Evolutionary conservation across 2,329 filamentous ascomycete species (phyloP).

Genomic region (Massarina eburnea): DNA sequence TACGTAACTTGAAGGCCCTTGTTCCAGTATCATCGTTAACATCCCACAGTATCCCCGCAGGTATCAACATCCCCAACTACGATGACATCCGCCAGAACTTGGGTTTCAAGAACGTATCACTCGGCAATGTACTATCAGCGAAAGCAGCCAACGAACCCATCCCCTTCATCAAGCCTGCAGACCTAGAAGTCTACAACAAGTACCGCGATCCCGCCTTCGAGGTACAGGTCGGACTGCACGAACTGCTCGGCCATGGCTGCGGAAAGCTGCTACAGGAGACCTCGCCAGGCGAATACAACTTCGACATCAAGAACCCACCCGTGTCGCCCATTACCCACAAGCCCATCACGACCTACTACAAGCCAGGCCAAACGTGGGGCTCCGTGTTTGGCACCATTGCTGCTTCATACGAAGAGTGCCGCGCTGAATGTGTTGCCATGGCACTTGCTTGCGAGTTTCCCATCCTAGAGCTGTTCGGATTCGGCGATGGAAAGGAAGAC

Average conservation of each 20-base stretch:
- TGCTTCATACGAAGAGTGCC: slow-evolving; percentile 90
- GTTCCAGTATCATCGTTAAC: slow-evolving; percentile 4
- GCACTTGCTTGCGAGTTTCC: slow-evolving; percentile 83
- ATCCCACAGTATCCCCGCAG: slow-evolving; percentile 55
- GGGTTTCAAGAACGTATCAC: slow-evolving; percentile 90
- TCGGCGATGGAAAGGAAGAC: slow-evolving; percentile 73
- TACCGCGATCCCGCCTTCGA: slow-evolving; percentile 89
- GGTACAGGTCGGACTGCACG: slow-evolving; percentile 93
- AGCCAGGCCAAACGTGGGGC: slow-evolving; percentile 92
- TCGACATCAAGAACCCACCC: slow-evolving; percentile 79
- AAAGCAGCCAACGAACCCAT: slow-evolving; percentile 91
- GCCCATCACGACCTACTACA: slow-evolving; percentile 85
- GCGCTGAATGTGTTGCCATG: slow-evolving; percentile 94
- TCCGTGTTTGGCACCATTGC: slow-evolving; percentile 87
- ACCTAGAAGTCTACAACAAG: slow-evolving; percentile 76
- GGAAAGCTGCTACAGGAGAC: slow-evolving; percentile 94
- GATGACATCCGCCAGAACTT: slow-evolving; percentile 71
- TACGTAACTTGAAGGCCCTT: slow-evolving; percentile 14
- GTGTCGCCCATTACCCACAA: slow-evolving; percentile 77
- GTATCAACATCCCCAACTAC: slow-evolving; percentile 63
- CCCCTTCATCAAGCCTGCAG: slow-evolving; percentile 80
- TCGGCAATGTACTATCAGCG: slow-evolving; percentile 89
- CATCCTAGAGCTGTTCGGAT: slow-evolving; percentile 88
- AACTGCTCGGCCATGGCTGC: slow-evolving; percentile 85
- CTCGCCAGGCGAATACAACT: slow-evolving; percentile 79